phyloP scores from a whole-genome alignment of 805 yeast genomes.

The Kluyveromyces starmeri region DNA sequence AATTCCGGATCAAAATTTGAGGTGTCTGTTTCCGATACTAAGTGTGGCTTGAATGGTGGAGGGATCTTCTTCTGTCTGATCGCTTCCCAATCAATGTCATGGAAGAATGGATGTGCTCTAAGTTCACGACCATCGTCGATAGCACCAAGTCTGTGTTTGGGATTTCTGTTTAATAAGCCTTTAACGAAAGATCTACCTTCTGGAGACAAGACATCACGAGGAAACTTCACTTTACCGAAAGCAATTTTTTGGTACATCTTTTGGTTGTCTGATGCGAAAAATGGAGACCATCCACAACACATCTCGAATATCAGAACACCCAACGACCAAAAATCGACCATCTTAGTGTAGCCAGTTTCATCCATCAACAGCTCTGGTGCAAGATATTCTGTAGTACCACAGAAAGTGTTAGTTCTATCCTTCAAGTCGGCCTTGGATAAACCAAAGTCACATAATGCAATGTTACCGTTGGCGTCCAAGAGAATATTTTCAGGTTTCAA shows the following conservation, averaged over 20 bases:
- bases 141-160: conserved; percentile 90
- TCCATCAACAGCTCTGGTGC: conserved; percentile 96
- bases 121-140: conserved; percentile 86
- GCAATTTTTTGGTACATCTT: conserved; percentile 99
- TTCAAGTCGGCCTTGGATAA: conserved; percentile 88
- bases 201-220: conserved; percentile 85
- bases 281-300: conserved; percentile 99
- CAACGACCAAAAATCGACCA: conserved; percentile 98
- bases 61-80: conserved; percentile 74
- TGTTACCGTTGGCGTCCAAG: conserved; percentile 93
- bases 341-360: conserved; percentile 93
- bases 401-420: conserved; percentile 88
- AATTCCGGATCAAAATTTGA: conserved; percentile 97
- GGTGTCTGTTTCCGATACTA: conserved; percentile 84
- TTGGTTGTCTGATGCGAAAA: conserved; percentile 94
- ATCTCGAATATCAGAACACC: conserved; percentile 96
- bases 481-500: conserved; percentile 94
- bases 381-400: conserved; percentile 96
- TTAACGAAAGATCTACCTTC: conserved; percentile 95
- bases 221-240: conserved; percentile 94
- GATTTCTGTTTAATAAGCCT: conserved; percentile 90
- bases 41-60: conserved; percentile 95
- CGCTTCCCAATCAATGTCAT: conserved; percentile 84
- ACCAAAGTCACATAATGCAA: conserved; percentile 96
- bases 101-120: conserved; percentile 84